Evolutionary conservation across 495 filamentous ascomycete genomes (phyloP), one percentile per base, ranked within the genome.

Genomic region (Achaetomiella virescens): DNA sequence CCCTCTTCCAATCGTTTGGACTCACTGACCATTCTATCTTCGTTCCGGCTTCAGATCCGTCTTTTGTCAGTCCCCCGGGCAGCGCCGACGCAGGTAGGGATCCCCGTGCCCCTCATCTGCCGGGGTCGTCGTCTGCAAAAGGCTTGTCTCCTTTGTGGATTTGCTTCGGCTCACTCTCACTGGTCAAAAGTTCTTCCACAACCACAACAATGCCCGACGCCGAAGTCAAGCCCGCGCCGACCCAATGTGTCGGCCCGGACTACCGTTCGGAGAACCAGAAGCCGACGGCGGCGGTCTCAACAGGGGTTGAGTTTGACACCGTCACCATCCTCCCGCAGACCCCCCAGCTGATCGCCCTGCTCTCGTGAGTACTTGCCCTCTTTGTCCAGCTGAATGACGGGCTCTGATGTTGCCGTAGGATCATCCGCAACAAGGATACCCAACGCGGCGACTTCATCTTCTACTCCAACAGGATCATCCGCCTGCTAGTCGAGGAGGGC

Each of bases 401-500:
- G 27, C 48, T 49, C 50, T 52, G 29, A 31, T 25, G 11, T 37
- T 0, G 17, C 24, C 18, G 11, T 62, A 98, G 92, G 57, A 97
- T 96, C 82, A 97, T 98, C 70, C 84, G 93, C 61, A 89, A 97
- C 69, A 87, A 85, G 72, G 80, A 86, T 60, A 98, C 95, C 9
- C 78, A 80, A 29, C 87, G 93, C 47, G 93, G 90, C 35, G 93
- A 97, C 72, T 98, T 97, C 71, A 96, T 98, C 64, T 98, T 98
- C 78, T 96, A 97, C 72, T 96, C 92, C 45, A 98, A 98, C 75
- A 84, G 93, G 59, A 97, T 98, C 66, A 97, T 97, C 66, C 90
- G 95, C 21, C 80, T 98, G n/a, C 80, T 98, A 11, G 95, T 98
- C 22, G 93, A 98, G 71, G 93, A 97, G 72, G 93, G 95, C 12